These are phyloP conservation scores for Aspergillus cristatus DNA, from an alignment of 495 filamentous ascomycete species.

Conservation along the genomic window DNA sequence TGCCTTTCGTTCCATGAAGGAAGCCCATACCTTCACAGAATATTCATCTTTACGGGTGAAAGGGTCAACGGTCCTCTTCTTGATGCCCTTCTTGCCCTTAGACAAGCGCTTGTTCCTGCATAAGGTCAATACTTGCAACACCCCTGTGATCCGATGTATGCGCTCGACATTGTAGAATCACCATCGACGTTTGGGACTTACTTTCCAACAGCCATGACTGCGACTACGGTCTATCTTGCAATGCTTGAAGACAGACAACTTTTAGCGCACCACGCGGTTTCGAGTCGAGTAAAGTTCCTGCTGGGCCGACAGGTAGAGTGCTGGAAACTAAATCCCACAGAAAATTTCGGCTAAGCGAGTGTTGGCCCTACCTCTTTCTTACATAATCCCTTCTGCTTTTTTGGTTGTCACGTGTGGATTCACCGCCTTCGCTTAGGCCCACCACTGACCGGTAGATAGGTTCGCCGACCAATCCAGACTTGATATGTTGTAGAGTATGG, in stretches of 20 bases:
- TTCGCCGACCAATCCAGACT: too few relatives aligned
- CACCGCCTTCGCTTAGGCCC: too few relatives aligned
- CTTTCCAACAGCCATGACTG: slow-evolving; percentile 91
- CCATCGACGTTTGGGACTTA: slow-evolving; percentile 38
- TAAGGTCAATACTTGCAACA: slow-evolving; percentile 17
- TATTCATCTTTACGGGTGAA: slow-evolving; percentile 99
- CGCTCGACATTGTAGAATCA: slow-evolving; percentile 4
- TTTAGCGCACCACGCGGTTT: slow-evolving; percentile 35
- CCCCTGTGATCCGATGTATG: slow-evolving; percentile 1
- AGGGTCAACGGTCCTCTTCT: slow-evolving; percentile 97
- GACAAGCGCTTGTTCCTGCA: slow-evolving; percentile 98
- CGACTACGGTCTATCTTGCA: slow-evolving; percentile 41
- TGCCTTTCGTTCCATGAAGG: too few relatives aligned
- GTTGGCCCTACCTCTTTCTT: slow-evolving; percentile 24
- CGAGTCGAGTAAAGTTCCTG: slow-evolving; percentile 24
- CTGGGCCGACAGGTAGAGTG: slow-evolving; percentile 27
- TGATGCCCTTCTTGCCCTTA: slow-evolving; percentile 99
- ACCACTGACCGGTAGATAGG: too few relatives aligned
- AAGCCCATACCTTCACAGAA: slow-evolving; percentile 72
- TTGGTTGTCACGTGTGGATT: too few relatives aligned
- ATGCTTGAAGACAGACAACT: slow-evolving; percentile 35
- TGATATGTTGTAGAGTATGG: too few relatives aligned
- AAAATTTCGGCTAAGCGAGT: slow-evolving; percentile 44
- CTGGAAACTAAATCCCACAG: slow-evolving; percentile 39
- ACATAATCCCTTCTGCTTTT: too few relatives aligned